Percentiles rank a stretch among this genome's conserved stretches.
These are phyloP conservation scores for Acer negundo DNA, from an alignment of 345 rosid genomes.

Conservation along the genomic window DNA sequence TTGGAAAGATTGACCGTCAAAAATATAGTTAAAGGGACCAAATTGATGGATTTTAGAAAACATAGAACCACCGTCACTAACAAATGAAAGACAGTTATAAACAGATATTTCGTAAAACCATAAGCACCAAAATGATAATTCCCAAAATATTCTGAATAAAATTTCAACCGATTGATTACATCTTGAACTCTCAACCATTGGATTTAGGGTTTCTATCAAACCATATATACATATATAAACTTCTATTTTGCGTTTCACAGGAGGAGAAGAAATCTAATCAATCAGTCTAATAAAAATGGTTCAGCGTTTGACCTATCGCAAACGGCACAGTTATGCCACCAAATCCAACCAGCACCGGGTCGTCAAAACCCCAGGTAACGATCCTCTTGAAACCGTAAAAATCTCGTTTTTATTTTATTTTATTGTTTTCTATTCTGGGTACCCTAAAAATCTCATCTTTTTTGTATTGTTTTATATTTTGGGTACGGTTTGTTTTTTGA, in stretches of 20 bases:
- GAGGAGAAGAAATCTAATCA: background rate
- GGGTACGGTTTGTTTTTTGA: background rate
- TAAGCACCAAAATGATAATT: no score
- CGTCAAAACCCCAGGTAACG: slow-evolving; percentile 63
- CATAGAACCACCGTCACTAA: no score
- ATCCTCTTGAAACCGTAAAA: background rate
- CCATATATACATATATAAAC: background rate
- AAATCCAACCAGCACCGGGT: slow-evolving; percentile 70
- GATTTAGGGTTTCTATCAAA: slow-evolving; percentile 23
- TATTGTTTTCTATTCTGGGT: no score
- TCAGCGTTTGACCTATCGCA: slow-evolving; percentile 65
- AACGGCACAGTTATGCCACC: slow-evolving; percentile 76
- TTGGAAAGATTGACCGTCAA: no score
- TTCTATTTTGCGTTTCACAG: background rate
- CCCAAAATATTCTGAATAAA: background rate
- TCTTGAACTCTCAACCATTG: background rate
- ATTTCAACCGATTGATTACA: slow-evolving; percentile 13
- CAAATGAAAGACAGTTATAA: no score
- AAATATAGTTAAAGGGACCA: no score
- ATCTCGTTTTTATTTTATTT: background rate
- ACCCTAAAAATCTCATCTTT: background rate
- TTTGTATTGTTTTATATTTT: background rate
- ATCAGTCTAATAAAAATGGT: slow-evolving; percentile 44
- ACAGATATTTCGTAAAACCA: no score
- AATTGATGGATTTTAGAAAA: no score